Conservation (phyloP, 768 basidiomycete species). For the Hericium rajendrae region DNA sequence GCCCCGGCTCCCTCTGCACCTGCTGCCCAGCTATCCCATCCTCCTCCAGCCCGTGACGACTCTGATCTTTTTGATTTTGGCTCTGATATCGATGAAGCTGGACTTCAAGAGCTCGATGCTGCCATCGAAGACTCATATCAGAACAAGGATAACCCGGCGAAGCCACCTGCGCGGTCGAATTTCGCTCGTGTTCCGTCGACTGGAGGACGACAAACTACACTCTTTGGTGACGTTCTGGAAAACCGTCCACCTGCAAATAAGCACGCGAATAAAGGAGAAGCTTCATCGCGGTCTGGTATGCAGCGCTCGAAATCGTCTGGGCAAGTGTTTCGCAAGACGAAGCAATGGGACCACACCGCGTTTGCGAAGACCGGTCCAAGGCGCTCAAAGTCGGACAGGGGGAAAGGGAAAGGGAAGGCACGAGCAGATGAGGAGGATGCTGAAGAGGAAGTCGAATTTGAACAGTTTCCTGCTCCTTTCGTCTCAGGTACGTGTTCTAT, state of each 20-base stretch:
- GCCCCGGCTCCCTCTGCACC: slow-evolving; percentile 14
- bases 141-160: slow-evolving; percentile 28
- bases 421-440: slow-evolving; percentile 30
- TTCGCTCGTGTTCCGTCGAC: slow-evolving; percentile 20
- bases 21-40: background rate
- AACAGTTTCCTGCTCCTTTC: slow-evolving; percentile 73
- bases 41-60: slow-evolving; percentile 29
- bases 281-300: background rate
- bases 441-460: slow-evolving; percentile 34
- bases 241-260: slow-evolving; percentile 22
- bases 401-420: slow-evolving; percentile 45
- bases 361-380: slow-evolving; percentile 67
- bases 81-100: slow-evolving; percentile 47
- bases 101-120: slow-evolving; percentile 43
- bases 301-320: slow-evolving; percentile 6
- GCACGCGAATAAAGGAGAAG: background rate
- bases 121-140: slow-evolving; percentile 41
- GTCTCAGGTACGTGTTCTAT: slow-evolving; percentile 39
- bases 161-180: slow-evolving; percentile 23
- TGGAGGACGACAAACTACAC: slow-evolving; percentile 50
- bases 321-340: slow-evolving; percentile 52
- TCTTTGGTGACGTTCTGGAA: slow-evolving; percentile 51
- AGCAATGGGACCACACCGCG: slow-evolving; percentile 85
- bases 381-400: slow-evolving; percentile 38
- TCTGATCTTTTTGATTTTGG: slow-evolving; percentile 24